Evolutionary conservation across 768 basidiomycete genomes (phyloP).

Genomic region (Suillus paluster): DNA sequence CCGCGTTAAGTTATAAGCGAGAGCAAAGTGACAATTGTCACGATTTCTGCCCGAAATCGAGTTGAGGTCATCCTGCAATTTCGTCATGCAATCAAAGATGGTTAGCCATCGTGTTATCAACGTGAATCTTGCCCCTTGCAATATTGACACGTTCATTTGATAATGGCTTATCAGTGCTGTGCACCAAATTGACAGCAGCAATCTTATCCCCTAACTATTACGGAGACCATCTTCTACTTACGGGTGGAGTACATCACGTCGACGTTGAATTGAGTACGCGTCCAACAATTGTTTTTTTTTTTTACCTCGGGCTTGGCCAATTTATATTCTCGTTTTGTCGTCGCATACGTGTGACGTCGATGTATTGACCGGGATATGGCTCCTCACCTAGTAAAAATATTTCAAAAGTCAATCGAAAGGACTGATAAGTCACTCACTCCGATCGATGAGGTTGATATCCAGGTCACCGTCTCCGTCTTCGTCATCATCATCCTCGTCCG

Average conservation of each 20-base stretch:
- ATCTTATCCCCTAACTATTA: background rate
- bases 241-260: background rate
- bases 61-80: background rate
- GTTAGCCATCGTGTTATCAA: background rate
- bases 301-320: slow-evolving; percentile 74
- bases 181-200: slow-evolving; percentile 6
- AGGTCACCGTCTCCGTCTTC: slow-evolving; percentile 55
- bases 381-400: slow-evolving; percentile 57
- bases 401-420: slow-evolving; percentile 16
- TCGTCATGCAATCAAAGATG: background rate
- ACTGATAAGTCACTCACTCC: slow-evolving; percentile 52
- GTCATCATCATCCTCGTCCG: slow-evolving; percentile 55
- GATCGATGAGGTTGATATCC: slow-evolving; percentile 67
- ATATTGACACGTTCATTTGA: slow-evolving; percentile 5
- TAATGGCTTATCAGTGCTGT: slow-evolving; percentile 8
- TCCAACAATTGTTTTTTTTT: slow-evolving; percentile 10
- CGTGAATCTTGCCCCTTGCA: background rate
- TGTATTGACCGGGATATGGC: slow-evolving; percentile 72
- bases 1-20: background rate
- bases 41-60: background rate
- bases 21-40: background rate
- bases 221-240: background rate
- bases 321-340: slow-evolving; percentile 59
- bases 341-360: slow-evolving; percentile 69
- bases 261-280: background rate